A percentile compares a stretch with the other conserved stretches of the same genome.
These are phyloP conservation scores for Neospermospora avenae DNA, from an alignment of 2,329 filamentous ascomycete species.

Conservation along the genomic window DNA sequence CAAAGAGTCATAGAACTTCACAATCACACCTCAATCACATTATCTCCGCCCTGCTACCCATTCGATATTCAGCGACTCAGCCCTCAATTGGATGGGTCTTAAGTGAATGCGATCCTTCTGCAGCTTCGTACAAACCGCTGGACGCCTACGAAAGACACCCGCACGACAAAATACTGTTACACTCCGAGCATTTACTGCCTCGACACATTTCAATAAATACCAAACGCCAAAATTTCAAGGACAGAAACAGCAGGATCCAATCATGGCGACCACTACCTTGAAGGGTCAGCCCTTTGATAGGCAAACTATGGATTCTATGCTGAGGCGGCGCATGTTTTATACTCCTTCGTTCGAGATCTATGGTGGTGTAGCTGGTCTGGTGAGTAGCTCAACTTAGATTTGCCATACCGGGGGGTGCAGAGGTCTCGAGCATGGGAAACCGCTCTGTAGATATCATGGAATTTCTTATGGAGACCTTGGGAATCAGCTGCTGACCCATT, in stretches of 20 bases:
- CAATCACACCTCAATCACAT: conserved; percentile 11
- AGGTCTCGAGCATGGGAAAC: neutral
- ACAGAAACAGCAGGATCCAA: conserved; percentile 36
- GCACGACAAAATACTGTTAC: conserved; percentile 15
- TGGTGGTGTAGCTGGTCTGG: conserved; percentile 74
- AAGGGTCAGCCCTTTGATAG: conserved; percentile 90
- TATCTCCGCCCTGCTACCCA: neutral
- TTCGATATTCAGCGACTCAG: conserved; percentile 21
- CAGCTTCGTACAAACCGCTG: conserved; percentile 38
- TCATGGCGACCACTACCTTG: conserved; percentile 69
- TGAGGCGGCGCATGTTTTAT: conserved; percentile 88
- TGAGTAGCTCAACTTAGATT: neutral
- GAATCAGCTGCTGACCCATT: neutral
- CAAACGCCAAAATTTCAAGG: conserved; percentile 32
- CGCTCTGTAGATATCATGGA: neutral
- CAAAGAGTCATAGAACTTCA: conserved; percentile 21
- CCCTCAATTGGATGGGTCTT: conserved; percentile 27
- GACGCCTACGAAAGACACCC: conserved; percentile 2
- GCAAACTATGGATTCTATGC: conserved; percentile 74
- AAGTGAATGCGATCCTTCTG: conserved; percentile 40
- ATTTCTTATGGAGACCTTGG: too few relatives aligned
- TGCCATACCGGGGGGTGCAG: neutral
- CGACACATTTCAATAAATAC: conserved; percentile 35
- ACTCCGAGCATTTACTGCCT: conserved; percentile 38
- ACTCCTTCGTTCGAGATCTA: conserved; percentile 97